These are phyloP conservation scores for Coix lacrymajobi DNA, from an alignment of 176 grass and related monocot species.

Conservation along the genomic window DNA sequence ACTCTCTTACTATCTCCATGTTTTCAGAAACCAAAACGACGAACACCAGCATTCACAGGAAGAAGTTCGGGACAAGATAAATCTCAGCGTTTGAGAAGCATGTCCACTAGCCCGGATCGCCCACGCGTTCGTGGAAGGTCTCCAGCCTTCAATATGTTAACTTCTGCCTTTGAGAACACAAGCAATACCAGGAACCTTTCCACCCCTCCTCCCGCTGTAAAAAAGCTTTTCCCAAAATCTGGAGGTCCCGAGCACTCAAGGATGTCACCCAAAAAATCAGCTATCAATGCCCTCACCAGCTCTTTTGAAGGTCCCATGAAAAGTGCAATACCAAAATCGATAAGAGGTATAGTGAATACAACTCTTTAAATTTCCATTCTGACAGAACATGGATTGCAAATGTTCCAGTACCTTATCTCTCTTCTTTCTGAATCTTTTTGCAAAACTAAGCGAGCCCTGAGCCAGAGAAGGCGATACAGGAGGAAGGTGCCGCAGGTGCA, in stretches of 20 bases:
- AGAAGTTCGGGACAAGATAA: constrained; percentile 62
- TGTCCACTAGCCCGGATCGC: constrained; percentile 92
- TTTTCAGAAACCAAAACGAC: constrained; percentile 83
- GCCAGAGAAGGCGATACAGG: constrained; percentile 39
- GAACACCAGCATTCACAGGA: constrained; percentile 53
- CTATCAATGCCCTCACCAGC: constrained; percentile 51
- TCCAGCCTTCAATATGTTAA: constrained; percentile 77
- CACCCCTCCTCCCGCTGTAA: constrained; percentile 71
- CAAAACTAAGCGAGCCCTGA: constrained; percentile 34
- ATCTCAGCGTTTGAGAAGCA: constrained; percentile 88
- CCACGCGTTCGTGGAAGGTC: constrained; percentile 73
- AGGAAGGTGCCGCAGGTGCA: constrained; percentile 11
- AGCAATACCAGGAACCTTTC: constrained; percentile 77
- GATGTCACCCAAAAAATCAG: constrained; percentile 36
- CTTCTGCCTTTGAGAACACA: constrained; percentile 82
- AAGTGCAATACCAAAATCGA: constrained; percentile 69
- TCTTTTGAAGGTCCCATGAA: constrained; percentile 63
- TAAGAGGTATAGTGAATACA: constrained; percentile 52
- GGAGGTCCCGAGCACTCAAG: constrained; percentile 27
- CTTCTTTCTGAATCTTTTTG: neutral
- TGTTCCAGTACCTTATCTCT: neutral
- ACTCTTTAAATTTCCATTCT: neutral
- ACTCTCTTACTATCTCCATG: neutral
- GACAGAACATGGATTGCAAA: neutral
- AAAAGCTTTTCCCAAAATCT: constrained; percentile 81